A percentile compares a stretch with the other conserved stretches of the same genome.
Evolutionary conservation across 805 yeast species (phyloP).

Genomic region (Kurtzmaniella fragi): DNA sequence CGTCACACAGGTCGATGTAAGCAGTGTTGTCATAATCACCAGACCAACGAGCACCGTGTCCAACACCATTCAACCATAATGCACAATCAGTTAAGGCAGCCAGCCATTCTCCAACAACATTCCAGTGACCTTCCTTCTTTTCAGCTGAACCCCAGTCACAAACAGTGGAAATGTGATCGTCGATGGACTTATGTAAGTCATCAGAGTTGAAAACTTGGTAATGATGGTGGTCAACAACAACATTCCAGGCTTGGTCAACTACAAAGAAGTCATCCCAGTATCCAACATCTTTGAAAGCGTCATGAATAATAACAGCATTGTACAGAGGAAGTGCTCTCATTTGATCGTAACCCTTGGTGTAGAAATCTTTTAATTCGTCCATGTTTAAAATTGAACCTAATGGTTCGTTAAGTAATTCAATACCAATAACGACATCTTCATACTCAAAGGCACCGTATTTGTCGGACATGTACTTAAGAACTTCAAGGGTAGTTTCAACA

Average conservation of each 20-base stretch:
- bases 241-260: slow-evolving; percentile 44
- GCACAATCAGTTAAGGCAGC: slow-evolving; percentile 93
- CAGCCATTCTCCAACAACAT: slow-evolving; percentile 81
- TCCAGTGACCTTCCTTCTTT: slow-evolving; percentile 61
- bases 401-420: slow-evolving; percentile 88
- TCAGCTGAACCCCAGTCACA: slow-evolving; percentile 25
- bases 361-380: slow-evolving; percentile 54
- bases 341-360: slow-evolving; percentile 55
- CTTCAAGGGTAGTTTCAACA: slow-evolving; percentile 48
- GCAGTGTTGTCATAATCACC: slow-evolving; percentile 44
- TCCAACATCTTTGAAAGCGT: slow-evolving; percentile 60
- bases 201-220: slow-evolving; percentile 76
- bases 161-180: slow-evolving; percentile 49
- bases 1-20: slow-evolving; percentile 58
- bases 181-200: slow-evolving; percentile 55
- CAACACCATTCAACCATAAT: slow-evolving; percentile 83
- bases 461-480: slow-evolving; percentile 48
- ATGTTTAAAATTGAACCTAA: slow-evolving; percentile 65
- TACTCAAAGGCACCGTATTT: slow-evolving; percentile 62
- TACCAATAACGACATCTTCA: slow-evolving; percentile 72
- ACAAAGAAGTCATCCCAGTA: slow-evolving; percentile 60
- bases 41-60: slow-evolving; percentile 76
- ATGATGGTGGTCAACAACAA: slow-evolving; percentile 83
- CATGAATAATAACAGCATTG: slow-evolving; percentile 69
- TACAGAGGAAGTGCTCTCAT: slow-evolving; percentile 51